phyloP scores from a whole-genome alignment of 1,139 yeast species.

The Candida frijolesensis region DNA sequence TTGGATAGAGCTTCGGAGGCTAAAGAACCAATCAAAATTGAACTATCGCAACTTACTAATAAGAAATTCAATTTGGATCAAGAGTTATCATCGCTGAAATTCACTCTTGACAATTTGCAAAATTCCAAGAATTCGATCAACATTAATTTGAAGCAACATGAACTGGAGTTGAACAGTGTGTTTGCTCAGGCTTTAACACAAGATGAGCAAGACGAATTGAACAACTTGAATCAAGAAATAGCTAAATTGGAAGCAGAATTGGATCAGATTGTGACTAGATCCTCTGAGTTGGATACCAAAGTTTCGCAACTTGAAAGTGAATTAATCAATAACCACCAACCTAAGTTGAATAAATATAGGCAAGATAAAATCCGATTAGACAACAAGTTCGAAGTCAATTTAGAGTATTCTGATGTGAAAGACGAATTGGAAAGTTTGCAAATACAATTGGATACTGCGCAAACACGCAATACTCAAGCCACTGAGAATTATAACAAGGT shows the following conservation, averaged over 20 bases:
- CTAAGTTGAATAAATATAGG: conserved; percentile 19
- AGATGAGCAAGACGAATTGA: conserved; percentile 40
- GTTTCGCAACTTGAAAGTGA: conserved; percentile 60
- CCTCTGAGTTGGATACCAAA: conserved; percentile 53
- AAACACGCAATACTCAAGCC: conserved; percentile 20
- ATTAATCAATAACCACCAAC: conserved; percentile 50
- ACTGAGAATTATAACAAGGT: conserved; percentile 27
- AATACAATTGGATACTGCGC: conserved; percentile 26
- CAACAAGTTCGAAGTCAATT: conserved; percentile 25
- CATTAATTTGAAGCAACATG: conserved; percentile 39
- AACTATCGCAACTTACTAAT: conserved; percentile 42
- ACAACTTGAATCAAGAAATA: conserved; percentile 39
- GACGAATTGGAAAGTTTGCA: conserved; percentile 25
- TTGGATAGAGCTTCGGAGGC: conserved; percentile 36
- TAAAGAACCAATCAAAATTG: conserved; percentile 47
- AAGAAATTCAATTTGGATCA: conserved; percentile 46
- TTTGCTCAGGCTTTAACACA: conserved; percentile 57
- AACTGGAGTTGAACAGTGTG: conserved; percentile 53
- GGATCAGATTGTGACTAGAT: conserved; percentile 42
- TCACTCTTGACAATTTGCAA: conserved; percentile 24
- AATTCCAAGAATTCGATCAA: conserved; percentile 28
- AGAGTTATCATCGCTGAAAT: conserved; percentile 32
- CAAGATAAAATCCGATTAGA: conserved; percentile 12
- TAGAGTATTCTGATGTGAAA: conserved; percentile 43
- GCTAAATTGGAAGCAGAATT: conserved; percentile 43